phyloP scores from a whole-genome alignment of 352 stramenopile species.

The Pythium sp. region DNA sequence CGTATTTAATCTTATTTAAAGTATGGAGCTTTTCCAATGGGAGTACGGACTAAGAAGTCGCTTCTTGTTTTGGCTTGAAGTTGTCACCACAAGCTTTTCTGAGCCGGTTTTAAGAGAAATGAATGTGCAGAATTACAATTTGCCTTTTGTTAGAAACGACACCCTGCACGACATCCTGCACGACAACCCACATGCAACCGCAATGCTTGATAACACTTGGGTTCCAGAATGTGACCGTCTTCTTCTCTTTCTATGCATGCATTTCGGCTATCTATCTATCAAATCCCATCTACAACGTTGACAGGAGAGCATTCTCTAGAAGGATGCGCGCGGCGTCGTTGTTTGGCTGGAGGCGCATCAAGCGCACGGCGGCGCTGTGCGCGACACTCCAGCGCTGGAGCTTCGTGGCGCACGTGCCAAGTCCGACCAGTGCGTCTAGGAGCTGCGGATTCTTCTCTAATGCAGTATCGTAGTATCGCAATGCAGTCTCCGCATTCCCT shows the following conservation, averaged over 20 bases:
- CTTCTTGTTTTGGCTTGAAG: too few relatives aligned
- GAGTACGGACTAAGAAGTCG: too few relatives aligned
- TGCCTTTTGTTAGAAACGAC: too few relatives aligned
- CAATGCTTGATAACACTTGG: too few relatives aligned
- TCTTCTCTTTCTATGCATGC: background rate
- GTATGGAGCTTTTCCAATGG: too few relatives aligned
- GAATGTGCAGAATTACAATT: too few relatives aligned
- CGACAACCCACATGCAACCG: background rate
- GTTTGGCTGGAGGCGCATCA: conserved; percentile 60
- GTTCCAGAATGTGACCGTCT: background rate
- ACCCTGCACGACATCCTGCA: too few relatives aligned
- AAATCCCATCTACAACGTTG: conserved; percentile 30
- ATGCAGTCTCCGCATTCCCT: conserved; percentile 50
- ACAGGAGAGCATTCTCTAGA: conserved; percentile 62
- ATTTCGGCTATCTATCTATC: background rate
- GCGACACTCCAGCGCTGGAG: conserved; percentile 62
- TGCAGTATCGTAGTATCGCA: conserved; percentile 60
- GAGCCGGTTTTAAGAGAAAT: too few relatives aligned
- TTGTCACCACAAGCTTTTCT: too few relatives aligned
- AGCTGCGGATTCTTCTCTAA: conserved; percentile 69
- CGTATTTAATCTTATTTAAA: too few relatives aligned
- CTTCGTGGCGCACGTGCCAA: conserved; percentile 71
- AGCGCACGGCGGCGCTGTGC: conserved; percentile 47
- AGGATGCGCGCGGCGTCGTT: conserved; percentile 64
- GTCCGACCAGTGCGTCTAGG: conserved; percentile 63